phyloP scores from a whole-genome alignment of 352 stramenopile species.

The Globisporangium solare region DNA sequence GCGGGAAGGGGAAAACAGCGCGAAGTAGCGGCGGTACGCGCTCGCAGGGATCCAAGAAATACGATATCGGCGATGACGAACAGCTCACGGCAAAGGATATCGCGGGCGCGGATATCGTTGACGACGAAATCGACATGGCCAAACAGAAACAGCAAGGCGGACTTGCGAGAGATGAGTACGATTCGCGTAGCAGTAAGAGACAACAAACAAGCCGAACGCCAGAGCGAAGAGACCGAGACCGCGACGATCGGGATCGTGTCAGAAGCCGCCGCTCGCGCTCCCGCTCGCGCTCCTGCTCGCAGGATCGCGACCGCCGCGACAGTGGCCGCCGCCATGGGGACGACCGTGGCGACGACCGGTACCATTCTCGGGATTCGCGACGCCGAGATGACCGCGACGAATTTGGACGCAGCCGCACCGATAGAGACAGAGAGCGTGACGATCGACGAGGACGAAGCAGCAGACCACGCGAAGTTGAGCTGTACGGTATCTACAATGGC shows the following conservation, averaged over 20 bases:
- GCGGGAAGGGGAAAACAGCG: conserved; percentile 1
- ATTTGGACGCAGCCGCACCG: conserved; percentile 12
- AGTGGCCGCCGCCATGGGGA: conserved; percentile 6
- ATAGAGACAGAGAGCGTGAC: not conserved
- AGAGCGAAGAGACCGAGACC: conserved; percentile 22
- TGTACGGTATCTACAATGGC: conserved; percentile 95
- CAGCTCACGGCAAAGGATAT: conserved; percentile 71
- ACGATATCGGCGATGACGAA: conserved; percentile 56
- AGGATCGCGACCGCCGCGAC: conserved; percentile 9
- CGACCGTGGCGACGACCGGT: conserved; percentile 22
- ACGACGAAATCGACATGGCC: conserved; percentile 15
- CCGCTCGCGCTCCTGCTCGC: conserved; percentile 34
- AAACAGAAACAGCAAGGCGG: conserved; percentile 1
- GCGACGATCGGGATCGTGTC: conserved; percentile 20
- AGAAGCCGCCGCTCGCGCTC: conserved; percentile 33
- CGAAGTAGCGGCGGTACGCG: conserved; percentile 3
- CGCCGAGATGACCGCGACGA: conserved; percentile 27
- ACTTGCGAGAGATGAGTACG: not conserved
- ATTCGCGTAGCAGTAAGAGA: not conserved
- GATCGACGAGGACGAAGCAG: conserved; percentile 14
- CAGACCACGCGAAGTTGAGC: conserved; percentile 44
- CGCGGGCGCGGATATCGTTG: conserved; percentile 25
- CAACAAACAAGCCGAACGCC: conserved; percentile 13
- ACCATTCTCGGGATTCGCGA: conserved; percentile 12
- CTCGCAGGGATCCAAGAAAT: conserved; percentile 15